Evolutionary conservation across 257 asterid genomes (phyloP), one percentile per base, ranked within the genome.

Genomic region (Plantago major): DNA sequence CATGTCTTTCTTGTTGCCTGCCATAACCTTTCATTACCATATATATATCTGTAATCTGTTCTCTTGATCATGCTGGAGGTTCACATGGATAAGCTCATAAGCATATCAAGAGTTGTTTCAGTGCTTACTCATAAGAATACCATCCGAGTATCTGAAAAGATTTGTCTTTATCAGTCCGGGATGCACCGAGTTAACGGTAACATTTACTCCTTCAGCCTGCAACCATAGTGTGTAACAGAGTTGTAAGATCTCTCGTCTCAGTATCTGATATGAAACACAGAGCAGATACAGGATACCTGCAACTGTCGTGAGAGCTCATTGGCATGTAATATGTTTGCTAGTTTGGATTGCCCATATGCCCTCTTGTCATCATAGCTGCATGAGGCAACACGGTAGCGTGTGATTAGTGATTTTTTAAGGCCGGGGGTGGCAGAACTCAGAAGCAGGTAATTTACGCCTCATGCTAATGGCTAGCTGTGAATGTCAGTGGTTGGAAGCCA

Each of bases 121-220:
- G 44, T 69, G 60, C 90, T 56, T 77, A 84, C 97, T 80, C 63
- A 81, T 68, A 0, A 76, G 46, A 53, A 76, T 0, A 13, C 84
- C 84, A 40, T 33, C 40, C 6, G 90, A 75, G 68, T 88, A 67
- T 60, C 71, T 86, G 74, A 84, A 84, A 62, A 92, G 89, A 67
- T 89, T 87, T 11, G 97, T 92, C 86, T 68, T 81, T 45, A 92
- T 92, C 66, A 84, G 61, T 40, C 99, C 99, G 9, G 99, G 99
- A 79, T 92, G 97, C 66, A 86, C 95, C 7, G 96, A 83, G 62
- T 89, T 89, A 22, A 78, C 91, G 0, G 88, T 87, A 42, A 93
- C 84, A 62, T 89, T 89, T 38, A 76, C 95, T 71, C 96, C 95
- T 72, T 85, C 97, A 33, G 78, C 78, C 97, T 89, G 78, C 71